phyloP scores from a whole-genome alignment of 345 rosid genomes.

The Ailanthus altissimus region DNA sequence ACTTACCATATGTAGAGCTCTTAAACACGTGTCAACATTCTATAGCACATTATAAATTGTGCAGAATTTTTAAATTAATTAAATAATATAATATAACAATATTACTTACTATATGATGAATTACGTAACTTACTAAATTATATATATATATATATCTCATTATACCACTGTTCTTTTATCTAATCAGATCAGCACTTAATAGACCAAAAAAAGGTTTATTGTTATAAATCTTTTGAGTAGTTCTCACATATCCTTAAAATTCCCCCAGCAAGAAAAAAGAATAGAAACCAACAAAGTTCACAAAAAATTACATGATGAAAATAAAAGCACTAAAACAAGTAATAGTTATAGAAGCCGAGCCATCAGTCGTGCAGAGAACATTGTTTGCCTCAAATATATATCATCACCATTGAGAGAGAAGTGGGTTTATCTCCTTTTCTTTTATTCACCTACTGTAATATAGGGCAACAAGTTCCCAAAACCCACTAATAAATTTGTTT shows the following conservation, averaged over 20 bases:
- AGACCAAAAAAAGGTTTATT: neutral
- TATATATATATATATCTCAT: too few species aligned
- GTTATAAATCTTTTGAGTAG: neutral
- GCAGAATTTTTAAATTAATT: too few species aligned
- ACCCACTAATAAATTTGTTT: neutral
- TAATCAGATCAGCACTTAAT: neutral
- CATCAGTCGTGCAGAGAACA: neutral
- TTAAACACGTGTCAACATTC: too few species aligned
- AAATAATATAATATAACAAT: too few species aligned
- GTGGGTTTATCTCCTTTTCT: neutral
- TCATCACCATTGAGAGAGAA: neutral
- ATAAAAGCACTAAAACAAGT: neutral
- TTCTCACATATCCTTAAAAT: neutral
- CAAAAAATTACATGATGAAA: neutral
- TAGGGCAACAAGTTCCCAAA: constrained; percentile 13
- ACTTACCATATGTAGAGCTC: too few species aligned
- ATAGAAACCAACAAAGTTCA: neutral
- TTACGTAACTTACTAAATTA: too few species aligned
- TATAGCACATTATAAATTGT: too few species aligned
- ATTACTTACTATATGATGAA: too few species aligned
- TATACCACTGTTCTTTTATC: neutral
- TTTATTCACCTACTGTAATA: constrained; percentile 12
- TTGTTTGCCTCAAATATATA: neutral
- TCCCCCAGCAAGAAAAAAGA: neutral
- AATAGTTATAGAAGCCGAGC: too few species aligned